Conservation (phyloP, 139 green algal species). For the Raphidocelis subcapitata region DNA sequence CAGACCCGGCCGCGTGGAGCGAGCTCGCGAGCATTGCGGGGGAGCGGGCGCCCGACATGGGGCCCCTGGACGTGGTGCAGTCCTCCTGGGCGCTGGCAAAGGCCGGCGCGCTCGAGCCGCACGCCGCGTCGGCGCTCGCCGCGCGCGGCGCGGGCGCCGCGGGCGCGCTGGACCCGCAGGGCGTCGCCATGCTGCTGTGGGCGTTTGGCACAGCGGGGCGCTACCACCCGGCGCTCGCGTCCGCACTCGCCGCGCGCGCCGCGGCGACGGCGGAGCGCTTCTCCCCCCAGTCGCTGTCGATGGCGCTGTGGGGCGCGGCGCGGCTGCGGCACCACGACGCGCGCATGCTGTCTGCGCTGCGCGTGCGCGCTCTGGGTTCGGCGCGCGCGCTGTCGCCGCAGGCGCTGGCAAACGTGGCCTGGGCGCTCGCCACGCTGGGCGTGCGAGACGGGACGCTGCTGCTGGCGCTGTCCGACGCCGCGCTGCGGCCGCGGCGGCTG, state of each 20-base stretch:
- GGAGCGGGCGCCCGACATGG: constrained; percentile 1
- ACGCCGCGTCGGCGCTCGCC: not conserved
- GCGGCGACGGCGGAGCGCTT: constrained; percentile 20
- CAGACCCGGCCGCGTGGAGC: not conserved
- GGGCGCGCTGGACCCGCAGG: constrained; percentile 3
- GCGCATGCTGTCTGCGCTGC: constrained; percentile 19
- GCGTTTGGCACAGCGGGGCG: constrained; percentile 4
- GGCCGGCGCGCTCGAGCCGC: not conserved
- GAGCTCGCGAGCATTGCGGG: constrained; percentile 20
- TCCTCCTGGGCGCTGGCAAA: constrained; percentile 12
- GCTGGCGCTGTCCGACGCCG: constrained; percentile 7
- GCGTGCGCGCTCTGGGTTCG: constrained; percentile 8
- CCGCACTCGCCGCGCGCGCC: constrained; percentile 7
- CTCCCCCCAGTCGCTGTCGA: not conserved
- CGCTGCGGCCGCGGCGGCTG: not conserved
- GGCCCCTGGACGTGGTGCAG: constrained; percentile 4
- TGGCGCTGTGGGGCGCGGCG: constrained; percentile 11
- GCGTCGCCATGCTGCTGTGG: constrained; percentile 24
- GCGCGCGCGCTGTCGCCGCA: constrained; percentile 14
- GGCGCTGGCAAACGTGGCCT: constrained; percentile 26
- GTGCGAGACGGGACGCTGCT: constrained; percentile 1
- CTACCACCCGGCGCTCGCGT: constrained; percentile 8
- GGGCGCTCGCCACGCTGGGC: constrained; percentile 17
- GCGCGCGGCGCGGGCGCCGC: not conserved
- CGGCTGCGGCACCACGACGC: constrained; percentile 20